These are phyloP conservation scores for Trifolium repens DNA, from an alignment of 306 rosid genomes.

Conservation along the genomic window DNA sequence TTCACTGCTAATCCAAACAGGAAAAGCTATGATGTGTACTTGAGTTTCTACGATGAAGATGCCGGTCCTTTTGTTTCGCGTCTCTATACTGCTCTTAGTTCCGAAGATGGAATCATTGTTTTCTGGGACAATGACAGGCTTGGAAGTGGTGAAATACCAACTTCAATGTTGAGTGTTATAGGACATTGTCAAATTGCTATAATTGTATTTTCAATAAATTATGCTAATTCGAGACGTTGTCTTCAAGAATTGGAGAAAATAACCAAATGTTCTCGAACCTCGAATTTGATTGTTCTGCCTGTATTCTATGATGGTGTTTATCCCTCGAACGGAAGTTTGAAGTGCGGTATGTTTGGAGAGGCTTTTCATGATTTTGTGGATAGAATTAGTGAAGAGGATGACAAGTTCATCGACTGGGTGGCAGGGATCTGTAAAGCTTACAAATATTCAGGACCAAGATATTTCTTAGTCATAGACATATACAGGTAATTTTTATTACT, in stretches of 20 bases:
- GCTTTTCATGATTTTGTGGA: neutral
- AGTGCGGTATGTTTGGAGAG: neutral
- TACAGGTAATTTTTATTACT: too few species aligned
- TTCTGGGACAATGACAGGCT: neutral
- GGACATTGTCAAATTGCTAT: neutral
- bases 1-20: neutral
- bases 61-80: neutral
- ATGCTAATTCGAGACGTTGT: constrained; percentile 8
- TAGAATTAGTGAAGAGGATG: too few species aligned
- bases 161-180: neutral
- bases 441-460: too few species aligned
- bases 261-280: neutral
- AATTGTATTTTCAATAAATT: neutral
- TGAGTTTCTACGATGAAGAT: neutral
- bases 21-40: neutral
- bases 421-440: too few species aligned
- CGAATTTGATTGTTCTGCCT: neutral
- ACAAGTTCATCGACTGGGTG: too few species aligned
- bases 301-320: neutral
- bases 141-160: neutral
- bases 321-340: neutral
- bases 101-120: neutral
- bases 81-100: neutral
- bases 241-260: neutral
- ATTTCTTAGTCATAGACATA: too few species aligned